Conservation (phyloP, 2,329 filamentous ascomycete species). For the Fusarium duplospermum region DNA sequence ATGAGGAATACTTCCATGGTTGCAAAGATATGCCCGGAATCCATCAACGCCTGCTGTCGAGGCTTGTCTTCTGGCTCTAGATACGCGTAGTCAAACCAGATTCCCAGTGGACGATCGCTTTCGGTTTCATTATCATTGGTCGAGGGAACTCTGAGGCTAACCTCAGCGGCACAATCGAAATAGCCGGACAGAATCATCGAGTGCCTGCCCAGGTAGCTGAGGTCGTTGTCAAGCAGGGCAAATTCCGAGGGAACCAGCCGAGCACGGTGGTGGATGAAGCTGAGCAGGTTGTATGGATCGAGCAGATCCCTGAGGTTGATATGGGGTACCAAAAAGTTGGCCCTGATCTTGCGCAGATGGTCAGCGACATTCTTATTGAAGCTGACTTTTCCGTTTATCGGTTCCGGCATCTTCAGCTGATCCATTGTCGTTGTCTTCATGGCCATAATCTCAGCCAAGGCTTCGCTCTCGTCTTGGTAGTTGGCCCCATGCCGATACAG, state of each 20-base stretch:
- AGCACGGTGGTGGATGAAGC: constrained; percentile 37
- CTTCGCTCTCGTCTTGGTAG: constrained; percentile 10
- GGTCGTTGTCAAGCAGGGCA: constrained; percentile 23
- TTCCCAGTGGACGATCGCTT: not conserved
- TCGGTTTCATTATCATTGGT: not conserved
- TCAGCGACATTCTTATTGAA: constrained; percentile 26
- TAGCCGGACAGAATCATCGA: constrained; percentile 27
- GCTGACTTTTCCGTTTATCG: not conserved
- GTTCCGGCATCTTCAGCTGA: not conserved
- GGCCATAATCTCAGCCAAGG: not conserved
- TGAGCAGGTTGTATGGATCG: constrained; percentile 27
- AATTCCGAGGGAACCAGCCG: constrained; percentile 20
- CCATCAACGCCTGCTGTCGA: not conserved
- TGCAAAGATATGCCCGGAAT: not conserved
- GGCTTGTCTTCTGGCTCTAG: not conserved
- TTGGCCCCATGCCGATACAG: constrained; percentile 39
- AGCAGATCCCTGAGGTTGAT: constrained; percentile 36
- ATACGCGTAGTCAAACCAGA: not conserved
- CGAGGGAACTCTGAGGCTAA: not conserved
- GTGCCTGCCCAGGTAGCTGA: constrained; percentile 32
- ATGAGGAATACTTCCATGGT: constrained; percentile 32
- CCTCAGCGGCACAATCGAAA: not conserved
- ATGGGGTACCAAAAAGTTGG: constrained; percentile 38
- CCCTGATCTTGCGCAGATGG: constrained; percentile 18
- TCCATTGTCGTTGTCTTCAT: not conserved